Evolutionary conservation across 805 yeast species (phyloP), one percentile per base, ranked within the genome.

Genomic region (Saccharomycopsis fibuligera): DNA sequence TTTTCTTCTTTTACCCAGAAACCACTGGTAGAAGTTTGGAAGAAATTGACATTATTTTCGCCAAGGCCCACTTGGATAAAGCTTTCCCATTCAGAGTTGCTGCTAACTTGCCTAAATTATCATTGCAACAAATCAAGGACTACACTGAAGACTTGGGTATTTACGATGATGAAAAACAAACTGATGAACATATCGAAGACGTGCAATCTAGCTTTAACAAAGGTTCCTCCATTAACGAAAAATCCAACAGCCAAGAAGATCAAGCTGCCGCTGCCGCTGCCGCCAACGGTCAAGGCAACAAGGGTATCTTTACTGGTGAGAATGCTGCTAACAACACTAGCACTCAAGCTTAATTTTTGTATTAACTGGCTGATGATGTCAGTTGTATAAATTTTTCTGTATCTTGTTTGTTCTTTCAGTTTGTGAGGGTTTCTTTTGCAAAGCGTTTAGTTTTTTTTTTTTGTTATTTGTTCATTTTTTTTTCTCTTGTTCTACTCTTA

Each of bases 11-110:
- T 64, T 84, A 81, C 63, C 91, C 90, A 37, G 91, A 84, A 68
- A 83, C 89, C 39, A 79, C 84, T 29, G 87, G 88, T 44, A 75
- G 87, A 62, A 72, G 84, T 35, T 72, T 84, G 64, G 90, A 83
- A 64, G 87, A 82, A 60, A 76, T 83, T 62, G 90, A 83, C 61
- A 79, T 81, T 60, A 79, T 83, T 48, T 54, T 45, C 54, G 85
- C 86, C 59, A 78, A 76, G 66, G 56, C 64, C n/a, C 64, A 73
- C 56, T 71, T 65, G 41, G 89, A 83, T 53, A 72, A 73, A 43
- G 73, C 72, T 56, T 74, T 71, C 54, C 77, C 83, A 30, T 82
- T 72, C 74, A 70, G 77, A 62, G 82, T 83, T 42, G 89, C 89
- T 44, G 69, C 73, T 35, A 67, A 72, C 48, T 58, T 83, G 72